Conservation (phyloP, 2,329 filamentous ascomycete species). For the Fusarium brachygibbosum region DNA sequence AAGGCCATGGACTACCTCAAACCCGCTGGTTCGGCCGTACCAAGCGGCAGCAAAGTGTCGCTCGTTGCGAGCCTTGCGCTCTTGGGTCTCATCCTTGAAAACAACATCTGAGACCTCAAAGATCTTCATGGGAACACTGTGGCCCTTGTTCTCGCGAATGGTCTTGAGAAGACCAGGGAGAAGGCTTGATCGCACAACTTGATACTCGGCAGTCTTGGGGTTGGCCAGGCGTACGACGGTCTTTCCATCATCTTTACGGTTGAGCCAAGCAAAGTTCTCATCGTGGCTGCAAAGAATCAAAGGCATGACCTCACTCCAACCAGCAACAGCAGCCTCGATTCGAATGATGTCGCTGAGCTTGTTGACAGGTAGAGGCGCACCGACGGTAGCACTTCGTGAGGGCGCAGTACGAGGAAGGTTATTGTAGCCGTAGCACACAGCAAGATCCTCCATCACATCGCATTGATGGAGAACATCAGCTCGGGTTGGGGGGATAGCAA, state of each 20-base stretch:
- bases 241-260: slow-evolving; percentile 87
- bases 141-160: slow-evolving; percentile 91
- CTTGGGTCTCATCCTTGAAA: slow-evolving; percentile 84
- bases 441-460: slow-evolving; percentile 98
- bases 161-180: slow-evolving; percentile 93
- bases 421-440: slow-evolving; percentile 98
- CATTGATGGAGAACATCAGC: slow-evolving; percentile 97
- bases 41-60: slow-evolving; percentile 95
- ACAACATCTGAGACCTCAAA: slow-evolving; percentile 93
- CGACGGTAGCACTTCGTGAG: slow-evolving; percentile 87
- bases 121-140: slow-evolving; percentile 89
- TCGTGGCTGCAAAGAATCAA: slow-evolving; percentile 97
- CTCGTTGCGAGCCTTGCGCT: slow-evolving; percentile 92
- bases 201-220: slow-evolving; percentile 93
- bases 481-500: slow-evolving; percentile 87
- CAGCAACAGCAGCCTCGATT: slow-evolving; percentile 89
- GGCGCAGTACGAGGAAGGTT: slow-evolving; percentile 89
- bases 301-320: slow-evolving; percentile 96
- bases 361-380: slow-evolving; percentile 89
- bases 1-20: slow-evolving; percentile 95
- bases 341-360: slow-evolving; percentile 94
- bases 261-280: slow-evolving; percentile 97
- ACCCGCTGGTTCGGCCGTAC: slow-evolving; percentile 94
- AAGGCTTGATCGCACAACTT: slow-evolving; percentile 89
- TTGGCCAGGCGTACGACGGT: slow-evolving; percentile 89